These are phyloP conservation scores for Syncephalastrum contaminatum DNA, from an alignment of 371 early-diverging fungal genomes.

Conservation along the genomic window DNA sequence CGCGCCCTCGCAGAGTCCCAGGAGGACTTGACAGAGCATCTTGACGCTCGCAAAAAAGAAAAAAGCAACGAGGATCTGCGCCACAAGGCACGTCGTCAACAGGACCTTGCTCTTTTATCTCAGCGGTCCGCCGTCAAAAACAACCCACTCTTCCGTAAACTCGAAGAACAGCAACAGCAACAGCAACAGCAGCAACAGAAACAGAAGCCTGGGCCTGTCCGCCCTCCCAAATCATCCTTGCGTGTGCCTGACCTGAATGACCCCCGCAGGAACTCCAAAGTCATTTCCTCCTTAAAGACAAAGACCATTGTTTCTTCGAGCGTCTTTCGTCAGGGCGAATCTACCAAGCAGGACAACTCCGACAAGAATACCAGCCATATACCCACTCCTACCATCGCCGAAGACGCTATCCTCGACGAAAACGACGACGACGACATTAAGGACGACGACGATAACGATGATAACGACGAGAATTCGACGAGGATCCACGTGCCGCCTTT, in stretches of 20 bases:
- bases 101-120: slow-evolving; percentile 22
- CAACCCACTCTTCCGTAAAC: slow-evolving; percentile 33
- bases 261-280: slow-evolving; percentile 14
- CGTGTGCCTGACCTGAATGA: slow-evolving; percentile 2
- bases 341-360: slow-evolving; percentile 2
- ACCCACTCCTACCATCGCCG: background rate
- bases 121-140: slow-evolving; percentile 33
- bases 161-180: slow-evolving; percentile 21
- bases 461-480: background rate
- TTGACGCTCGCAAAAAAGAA: slow-evolving; percentile 7
- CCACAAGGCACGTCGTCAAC: slow-evolving; percentile 14
- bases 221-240: background rate
- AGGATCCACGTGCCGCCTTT: background rate
- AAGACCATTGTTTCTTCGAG: slow-evolving; percentile 22
- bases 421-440: background rate
- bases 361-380: slow-evolving; percentile 1
- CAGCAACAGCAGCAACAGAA: background rate
- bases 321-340: slow-evolving; percentile 14
- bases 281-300: slow-evolving; percentile 15
- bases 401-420: background rate
- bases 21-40: slow-evolving; percentile 5
- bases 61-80: slow-evolving; percentile 13
- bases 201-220: background rate
- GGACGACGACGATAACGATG: background rate
- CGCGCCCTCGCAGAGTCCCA: slow-evolving; percentile 12